phyloP scores from a whole-genome alignment of 129 eudicot species.

The Lonicera japonica region DNA sequence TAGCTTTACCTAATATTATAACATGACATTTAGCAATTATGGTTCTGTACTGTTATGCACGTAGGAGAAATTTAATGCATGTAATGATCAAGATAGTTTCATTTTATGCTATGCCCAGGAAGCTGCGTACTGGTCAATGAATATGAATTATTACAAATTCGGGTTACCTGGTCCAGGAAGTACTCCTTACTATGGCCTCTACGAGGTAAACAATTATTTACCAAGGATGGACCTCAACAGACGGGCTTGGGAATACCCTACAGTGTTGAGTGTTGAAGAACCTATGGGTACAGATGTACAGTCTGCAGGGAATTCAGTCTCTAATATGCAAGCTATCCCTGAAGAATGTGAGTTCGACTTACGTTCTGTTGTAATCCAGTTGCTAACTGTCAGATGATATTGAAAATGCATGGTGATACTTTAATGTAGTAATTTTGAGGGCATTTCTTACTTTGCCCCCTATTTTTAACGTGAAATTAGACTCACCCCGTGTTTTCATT shows the following conservation, averaged over 20 bases:
- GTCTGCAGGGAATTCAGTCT: constrained; percentile 41
- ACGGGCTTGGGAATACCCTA: constrained; percentile 82
- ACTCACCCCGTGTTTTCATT: too few species aligned
- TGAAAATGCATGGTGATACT: too few species aligned
- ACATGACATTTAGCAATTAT: neutral
- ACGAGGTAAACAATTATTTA: constrained; percentile 40
- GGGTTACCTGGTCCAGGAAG: constrained; percentile 53
- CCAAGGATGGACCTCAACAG: constrained; percentile 55
- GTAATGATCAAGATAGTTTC: constrained; percentile 11
- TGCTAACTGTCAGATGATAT: constrained; percentile 3
- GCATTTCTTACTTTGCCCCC: too few species aligned
- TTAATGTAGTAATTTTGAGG: too few species aligned
- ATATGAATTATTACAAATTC: constrained; percentile 66
- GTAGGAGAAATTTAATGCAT: constrained; percentile 2
- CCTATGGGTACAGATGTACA: constrained; percentile 37
- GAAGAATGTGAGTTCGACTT: constrained; percentile 71
- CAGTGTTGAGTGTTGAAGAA: constrained; percentile 51
- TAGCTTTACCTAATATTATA: neutral
- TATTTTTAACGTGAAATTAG: too few species aligned
- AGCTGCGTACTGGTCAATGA: constrained; percentile 73
- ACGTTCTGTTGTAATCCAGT: constrained; percentile 8
- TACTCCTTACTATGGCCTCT: constrained; percentile 60
- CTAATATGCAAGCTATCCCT: constrained; percentile 54
- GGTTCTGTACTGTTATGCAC: too few species aligned
- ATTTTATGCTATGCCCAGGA: constrained; percentile 34